phyloP scores from a whole-genome alignment of 2,329 filamentous ascomycete species.

The Cordyceps javanica region DNA sequence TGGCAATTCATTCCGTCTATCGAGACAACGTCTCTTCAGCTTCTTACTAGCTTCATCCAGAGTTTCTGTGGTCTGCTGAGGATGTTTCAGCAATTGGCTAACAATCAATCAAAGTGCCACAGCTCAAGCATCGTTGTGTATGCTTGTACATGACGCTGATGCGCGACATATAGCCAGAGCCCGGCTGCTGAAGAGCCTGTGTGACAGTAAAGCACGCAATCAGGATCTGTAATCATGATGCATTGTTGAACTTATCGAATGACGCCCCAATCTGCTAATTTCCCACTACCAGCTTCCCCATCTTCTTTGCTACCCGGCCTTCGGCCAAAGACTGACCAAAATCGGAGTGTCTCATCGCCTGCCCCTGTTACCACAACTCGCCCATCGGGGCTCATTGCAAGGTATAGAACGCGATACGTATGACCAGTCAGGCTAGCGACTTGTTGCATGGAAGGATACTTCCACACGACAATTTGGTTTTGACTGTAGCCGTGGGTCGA shows the following conservation, averaged over 20 bases:
- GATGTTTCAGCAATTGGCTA: too few relatives aligned
- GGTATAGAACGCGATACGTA: conserved; percentile 90
- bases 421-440: conserved; percentile 93
- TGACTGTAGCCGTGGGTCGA: conserved; percentile 96
- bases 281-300: conserved; percentile 52
- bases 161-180: neutral
- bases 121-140: too few relatives aligned
- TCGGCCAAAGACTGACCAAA: conserved; percentile 94
- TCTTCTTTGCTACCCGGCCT: conserved; percentile 67
- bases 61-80: too few relatives aligned
- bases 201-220: too few relatives aligned
- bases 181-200: neutral
- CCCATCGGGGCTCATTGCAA: conserved; percentile 96
- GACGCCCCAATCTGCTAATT: conserved; percentile 73
- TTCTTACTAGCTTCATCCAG: too few relatives aligned
- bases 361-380: conserved; percentile 91
- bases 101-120: too few relatives aligned
- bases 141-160: neutral
- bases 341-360: conserved; percentile 89
- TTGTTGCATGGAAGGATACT: conserved; percentile 97
- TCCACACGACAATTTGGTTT: conserved; percentile 99
- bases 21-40: too few relatives aligned
- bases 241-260: conserved; percentile 52
- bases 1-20: too few relatives aligned
- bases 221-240: neutral